These are phyloP conservation scores for Candida xiaguanensis DNA, from an alignment of 805 yeast species.

Conservation along the genomic window DNA sequence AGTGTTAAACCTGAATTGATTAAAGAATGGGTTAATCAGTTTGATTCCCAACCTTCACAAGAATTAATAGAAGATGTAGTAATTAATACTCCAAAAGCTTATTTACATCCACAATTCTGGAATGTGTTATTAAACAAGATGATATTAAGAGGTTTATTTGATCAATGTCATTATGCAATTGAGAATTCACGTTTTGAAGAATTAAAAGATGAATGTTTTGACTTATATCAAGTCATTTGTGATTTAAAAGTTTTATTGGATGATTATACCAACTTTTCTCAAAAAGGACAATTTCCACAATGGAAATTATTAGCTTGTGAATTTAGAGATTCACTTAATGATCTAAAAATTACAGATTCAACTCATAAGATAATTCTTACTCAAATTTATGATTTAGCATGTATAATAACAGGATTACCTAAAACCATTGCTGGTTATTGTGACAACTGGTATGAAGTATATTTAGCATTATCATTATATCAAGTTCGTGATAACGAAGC, in stretches of 20 bases:
- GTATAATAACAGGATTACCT: conserved; percentile 45
- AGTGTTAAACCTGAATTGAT: conserved; percentile 43
- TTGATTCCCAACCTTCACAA: conserved; percentile 62
- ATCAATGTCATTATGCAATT: conserved; percentile 50
- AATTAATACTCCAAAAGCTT: conserved; percentile 43
- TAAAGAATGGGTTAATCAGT: conserved; percentile 63
- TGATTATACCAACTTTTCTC: conserved; percentile 38
- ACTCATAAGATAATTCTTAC: conserved; percentile 25
- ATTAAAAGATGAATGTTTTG: conserved; percentile 26
- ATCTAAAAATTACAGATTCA: conserved; percentile 16
- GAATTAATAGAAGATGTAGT: conserved; percentile 46
- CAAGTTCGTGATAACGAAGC: conserved; percentile 49
- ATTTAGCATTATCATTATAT: conserved; percentile 52
- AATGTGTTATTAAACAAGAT: conserved; percentile 52
- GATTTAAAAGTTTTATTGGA: conserved; percentile 39
- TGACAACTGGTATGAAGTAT: conserved; percentile 66
- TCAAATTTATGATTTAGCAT: conserved; percentile 41
- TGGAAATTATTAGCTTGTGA: conserved; percentile 53
- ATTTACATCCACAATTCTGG: conserved; percentile 57
- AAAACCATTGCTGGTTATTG: conserved; percentile 50
- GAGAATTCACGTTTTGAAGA: conserved; percentile 41
- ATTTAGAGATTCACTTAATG: conserved; percentile 41
- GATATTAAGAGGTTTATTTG: conserved; percentile 57
- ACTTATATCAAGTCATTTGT: conserved; percentile 32
- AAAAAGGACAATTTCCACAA: conserved; percentile 38